phyloP scores from a whole-genome alignment of 2,329 filamentous ascomycete genomes.

The Alternaria atra region DNA sequence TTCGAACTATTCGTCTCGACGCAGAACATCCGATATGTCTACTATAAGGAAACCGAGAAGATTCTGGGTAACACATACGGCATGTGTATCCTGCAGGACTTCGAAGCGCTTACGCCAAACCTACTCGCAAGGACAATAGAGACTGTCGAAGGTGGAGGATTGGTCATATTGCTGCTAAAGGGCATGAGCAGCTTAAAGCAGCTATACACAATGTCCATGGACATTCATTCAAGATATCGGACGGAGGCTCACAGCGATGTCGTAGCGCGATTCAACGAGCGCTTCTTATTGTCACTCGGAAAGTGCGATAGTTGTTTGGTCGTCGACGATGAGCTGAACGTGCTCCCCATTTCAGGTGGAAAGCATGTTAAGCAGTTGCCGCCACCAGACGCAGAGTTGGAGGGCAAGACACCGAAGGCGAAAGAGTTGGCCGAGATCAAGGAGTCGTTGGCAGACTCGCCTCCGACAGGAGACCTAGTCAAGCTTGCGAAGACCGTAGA shows the following conservation, averaged over 20 bases:
- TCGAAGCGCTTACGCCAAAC: conserved; percentile 98
- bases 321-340: conserved; percentile 97
- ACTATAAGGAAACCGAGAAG: conserved; percentile 99
- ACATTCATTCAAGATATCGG: conserved; percentile 93
- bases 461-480: conserved; percentile 85
- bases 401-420: conserved; percentile 73
- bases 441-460: conserved; percentile 82
- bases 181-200: conserved; percentile 98
- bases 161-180: conserved; percentile 90
- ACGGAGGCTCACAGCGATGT: conserved; percentile 97
- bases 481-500: conserved; percentile 89
- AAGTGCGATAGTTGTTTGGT: conserved; percentile 94
- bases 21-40: conserved; percentile 97
- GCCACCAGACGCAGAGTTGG: conserved; percentile 75
- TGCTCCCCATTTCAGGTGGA: conserved; percentile 93
- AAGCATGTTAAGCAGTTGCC: conserved; percentile 87
- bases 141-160: conserved; percentile 93
- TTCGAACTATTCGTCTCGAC: conserved; percentile 98
- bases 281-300: conserved; percentile 94
- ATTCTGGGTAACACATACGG: conserved; percentile 97
- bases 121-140: conserved; percentile 93
- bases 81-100: conserved; percentile 98
- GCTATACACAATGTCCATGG: conserved; percentile 96
- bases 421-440: conserved; percentile 86
- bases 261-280: conserved; percentile 94